Evolutionary conservation across 2,329 filamentous ascomycete genomes (phyloP).

Genomic region (Calonectria naviculata): DNA sequence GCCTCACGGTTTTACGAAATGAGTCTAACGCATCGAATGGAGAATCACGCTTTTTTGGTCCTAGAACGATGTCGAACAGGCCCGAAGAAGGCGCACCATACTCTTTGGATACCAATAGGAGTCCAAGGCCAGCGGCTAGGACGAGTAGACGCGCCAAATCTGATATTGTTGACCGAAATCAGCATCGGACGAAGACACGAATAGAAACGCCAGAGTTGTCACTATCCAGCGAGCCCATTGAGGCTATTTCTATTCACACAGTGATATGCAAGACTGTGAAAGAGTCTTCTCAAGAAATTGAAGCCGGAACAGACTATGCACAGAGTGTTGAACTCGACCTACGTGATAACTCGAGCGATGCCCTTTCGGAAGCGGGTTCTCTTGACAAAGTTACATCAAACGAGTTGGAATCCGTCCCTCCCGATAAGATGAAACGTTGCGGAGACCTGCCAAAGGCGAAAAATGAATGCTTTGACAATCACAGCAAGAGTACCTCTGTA

Average conservation of each 20-base stretch:
- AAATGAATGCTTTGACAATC: too few species aligned
- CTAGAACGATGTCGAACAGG: not conserved
- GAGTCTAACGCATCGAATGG: not conserved
- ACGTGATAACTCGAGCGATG: not conserved
- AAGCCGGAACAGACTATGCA: not conserved
- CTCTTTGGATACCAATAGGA: not conserved
- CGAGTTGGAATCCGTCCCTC: not conserved
- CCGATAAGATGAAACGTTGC: too few species aligned
- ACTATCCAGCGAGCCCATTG: not conserved
- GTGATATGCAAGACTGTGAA: conserved; percentile 13
- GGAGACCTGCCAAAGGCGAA: too few species aligned
- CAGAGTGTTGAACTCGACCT: not conserved
- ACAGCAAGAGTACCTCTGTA: not conserved
- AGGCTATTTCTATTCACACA: not conserved
- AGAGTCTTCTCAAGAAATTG: not conserved
- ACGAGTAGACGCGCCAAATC: conserved; percentile 13
- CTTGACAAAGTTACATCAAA: too few species aligned
- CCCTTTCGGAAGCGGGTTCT: not conserved
- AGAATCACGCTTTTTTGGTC: conserved; percentile 15
- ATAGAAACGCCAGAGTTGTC: not conserved
- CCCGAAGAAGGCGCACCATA: not conserved
- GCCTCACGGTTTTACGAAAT: not conserved
- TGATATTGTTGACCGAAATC: not conserved
- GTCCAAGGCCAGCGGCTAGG: not conserved
- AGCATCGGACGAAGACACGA: not conserved